Percentiles rank a stretch among this genome's conserved stretches.
Conservation (phyloP, 2,329 filamentous ascomycete species). For the Colletotrichum scovillei region DNA sequence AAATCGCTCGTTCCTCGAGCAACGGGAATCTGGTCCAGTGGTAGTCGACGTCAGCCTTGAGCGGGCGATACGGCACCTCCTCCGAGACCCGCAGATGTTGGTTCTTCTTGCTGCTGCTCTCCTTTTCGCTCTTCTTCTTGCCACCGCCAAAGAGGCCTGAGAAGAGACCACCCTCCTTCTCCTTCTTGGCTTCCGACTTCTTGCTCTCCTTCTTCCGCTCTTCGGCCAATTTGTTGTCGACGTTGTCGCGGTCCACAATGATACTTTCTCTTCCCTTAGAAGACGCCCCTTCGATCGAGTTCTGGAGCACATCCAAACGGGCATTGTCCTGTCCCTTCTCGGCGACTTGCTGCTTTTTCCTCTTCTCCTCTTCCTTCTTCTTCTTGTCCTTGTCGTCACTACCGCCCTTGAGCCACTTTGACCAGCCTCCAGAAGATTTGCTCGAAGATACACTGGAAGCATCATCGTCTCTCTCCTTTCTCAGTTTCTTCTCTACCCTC, state of each 20-base stretch:
- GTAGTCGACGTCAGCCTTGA: slow-evolving; percentile 92
- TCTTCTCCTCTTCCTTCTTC: slow-evolving; percentile 74
- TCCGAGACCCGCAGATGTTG: slow-evolving; percentile 82
- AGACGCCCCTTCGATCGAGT: slow-evolving; percentile 79
- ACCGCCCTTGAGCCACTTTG: slow-evolving; percentile 88
- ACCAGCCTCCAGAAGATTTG: slow-evolving; percentile 79
- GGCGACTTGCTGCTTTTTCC: slow-evolving; percentile 62
- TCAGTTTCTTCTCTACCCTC: slow-evolving; percentile 62
- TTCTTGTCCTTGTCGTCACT: slow-evolving; percentile 76
- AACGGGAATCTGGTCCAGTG: slow-evolving; percentile 97
- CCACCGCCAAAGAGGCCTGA: slow-evolving; percentile 91
- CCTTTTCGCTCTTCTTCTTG: slow-evolving; percentile 87
- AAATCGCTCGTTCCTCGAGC: slow-evolving; percentile 94
- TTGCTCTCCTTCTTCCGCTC: slow-evolving; percentile 87
- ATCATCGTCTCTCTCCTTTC: slow-evolving; percentile 77
- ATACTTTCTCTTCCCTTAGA: slow-evolving; percentile 83
- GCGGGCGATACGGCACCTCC: slow-evolving; percentile 76
- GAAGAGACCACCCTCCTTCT: slow-evolving; percentile 93
- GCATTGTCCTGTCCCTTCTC: slow-evolving; percentile 80
- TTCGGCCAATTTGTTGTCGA: slow-evolving; percentile 79
- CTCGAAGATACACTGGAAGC: slow-evolving; percentile 67
- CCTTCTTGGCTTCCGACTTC: slow-evolving; percentile 85
- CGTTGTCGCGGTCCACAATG: slow-evolving; percentile 80
- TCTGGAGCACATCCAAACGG: slow-evolving; percentile 87
- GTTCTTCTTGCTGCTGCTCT: slow-evolving; percentile 78